A percentile compares a stretch with the other conserved stretches of the same genome.
These are phyloP conservation scores for Amphicarpaea edgeworthii DNA, from an alignment of 306 rosid genomes.

Conservation along the genomic window DNA sequence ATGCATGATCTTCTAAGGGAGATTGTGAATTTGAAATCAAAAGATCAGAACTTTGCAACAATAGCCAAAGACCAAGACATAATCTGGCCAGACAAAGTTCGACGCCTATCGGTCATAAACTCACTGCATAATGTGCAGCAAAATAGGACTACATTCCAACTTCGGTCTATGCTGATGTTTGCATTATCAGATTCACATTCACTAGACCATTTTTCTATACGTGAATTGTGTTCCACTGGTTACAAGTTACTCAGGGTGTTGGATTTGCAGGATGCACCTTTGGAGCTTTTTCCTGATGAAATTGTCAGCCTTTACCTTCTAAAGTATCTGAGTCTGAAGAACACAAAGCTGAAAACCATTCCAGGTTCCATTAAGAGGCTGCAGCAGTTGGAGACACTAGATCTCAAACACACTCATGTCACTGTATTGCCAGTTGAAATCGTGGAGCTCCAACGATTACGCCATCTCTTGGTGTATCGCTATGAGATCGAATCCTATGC, in stretches of 20 bases:
- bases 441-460: constrained; percentile 56
- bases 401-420: constrained; percentile 61
- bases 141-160: constrained; percentile 45
- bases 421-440: constrained; percentile 66
- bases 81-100: constrained; percentile 61
- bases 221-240: constrained; percentile 39
- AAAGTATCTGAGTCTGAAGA: constrained; percentile 61
- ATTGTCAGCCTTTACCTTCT: constrained; percentile 54
- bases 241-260: constrained; percentile 54
- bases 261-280: constrained; percentile 58
- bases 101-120: constrained; percentile 58
- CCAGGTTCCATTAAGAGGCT: constrained; percentile 60
- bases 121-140: constrained; percentile 44
- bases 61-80: constrained; percentile 54
- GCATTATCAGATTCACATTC: constrained; percentile 50
- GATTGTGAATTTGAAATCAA: constrained; percentile 56
- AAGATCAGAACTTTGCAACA: constrained; percentile 65
- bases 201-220: constrained; percentile 43
- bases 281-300: constrained; percentile 56
- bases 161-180: constrained; percentile 66
- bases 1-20: constrained; percentile 69
- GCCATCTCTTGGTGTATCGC: constrained; percentile 64
- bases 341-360: constrained; percentile 56
- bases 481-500: constrained; percentile 57
- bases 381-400: constrained; percentile 56